Evolutionary conservation across 2,329 filamentous ascomycete species (phyloP).

Genomic region (Neofusicoccum sp.): DNA sequence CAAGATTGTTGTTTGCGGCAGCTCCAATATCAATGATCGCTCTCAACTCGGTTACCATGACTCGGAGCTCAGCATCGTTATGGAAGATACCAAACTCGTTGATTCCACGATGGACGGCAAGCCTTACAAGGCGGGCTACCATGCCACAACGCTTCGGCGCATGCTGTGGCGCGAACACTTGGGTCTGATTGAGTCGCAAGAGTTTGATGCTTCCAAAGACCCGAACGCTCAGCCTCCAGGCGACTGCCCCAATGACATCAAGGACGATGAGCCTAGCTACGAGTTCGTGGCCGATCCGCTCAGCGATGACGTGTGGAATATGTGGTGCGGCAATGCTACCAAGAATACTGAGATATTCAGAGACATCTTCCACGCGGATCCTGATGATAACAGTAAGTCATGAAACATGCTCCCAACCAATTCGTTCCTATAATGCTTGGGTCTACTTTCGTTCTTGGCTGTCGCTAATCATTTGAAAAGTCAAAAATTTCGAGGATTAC

Average conservation of each 20-base stretch:
- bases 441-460: not conserved
- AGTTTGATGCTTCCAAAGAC: slow-evolving; percentile 62
- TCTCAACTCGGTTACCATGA: slow-evolving; percentile 86
- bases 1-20: slow-evolving; percentile 77
- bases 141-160: slow-evolving; percentile 75
- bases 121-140: slow-evolving; percentile 73
- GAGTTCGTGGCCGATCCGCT: slow-evolving; percentile 63
- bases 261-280: slow-evolving; percentile 57
- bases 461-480: slow-evolving; percentile 35
- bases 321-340: slow-evolving; percentile 68
- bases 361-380: slow-evolving; percentile 83
- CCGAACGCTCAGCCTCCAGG: slow-evolving; percentile 75
- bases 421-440: not conserved
- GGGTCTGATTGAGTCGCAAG: slow-evolving; percentile 74
- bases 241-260: slow-evolving; percentile 68
- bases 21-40: slow-evolving; percentile 88
- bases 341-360: slow-evolving; percentile 73
- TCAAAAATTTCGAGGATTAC: slow-evolving; percentile 89
- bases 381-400: slow-evolving; percentile 70
- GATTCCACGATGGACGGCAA: slow-evolving; percentile 75
- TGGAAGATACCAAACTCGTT: slow-evolving; percentile 75
- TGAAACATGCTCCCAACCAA: not conserved
- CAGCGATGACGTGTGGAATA: slow-evolving; percentile 56
- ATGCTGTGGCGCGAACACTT: slow-evolving; percentile 90
- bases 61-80: slow-evolving; percentile 84